Percentiles rank a stretch among this genome's conserved stretches.
These are phyloP conservation scores for Dactylis glomerata DNA, from an alignment of 176 grass and related monocot species.

Conservation along the genomic window DNA sequence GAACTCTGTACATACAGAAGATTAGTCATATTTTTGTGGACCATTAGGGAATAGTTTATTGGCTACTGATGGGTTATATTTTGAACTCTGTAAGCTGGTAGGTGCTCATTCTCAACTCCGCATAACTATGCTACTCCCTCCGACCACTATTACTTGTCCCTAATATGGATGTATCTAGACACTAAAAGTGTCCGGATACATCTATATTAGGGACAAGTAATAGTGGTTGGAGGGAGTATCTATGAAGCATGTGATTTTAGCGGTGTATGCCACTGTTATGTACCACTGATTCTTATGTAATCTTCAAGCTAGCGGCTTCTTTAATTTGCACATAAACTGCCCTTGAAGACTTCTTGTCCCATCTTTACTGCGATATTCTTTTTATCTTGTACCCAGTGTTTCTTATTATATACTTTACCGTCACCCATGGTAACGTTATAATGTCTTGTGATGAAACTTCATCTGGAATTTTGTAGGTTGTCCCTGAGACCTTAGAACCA, in stretches of 20 bases:
- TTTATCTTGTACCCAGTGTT: background rate
- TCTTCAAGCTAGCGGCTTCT: background rate
- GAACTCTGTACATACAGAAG: background rate
- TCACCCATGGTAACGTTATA: background rate
- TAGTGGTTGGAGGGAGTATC: no score
- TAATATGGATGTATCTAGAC: no score
- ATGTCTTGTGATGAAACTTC: background rate
- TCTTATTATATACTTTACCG: conserved; percentile 11
- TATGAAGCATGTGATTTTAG: no score
- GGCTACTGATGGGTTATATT: no score
- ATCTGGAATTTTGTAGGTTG: conserved; percentile 59
- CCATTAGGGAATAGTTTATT: background rate
- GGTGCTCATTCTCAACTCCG: no score
- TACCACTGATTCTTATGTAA: background rate
- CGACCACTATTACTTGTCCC: no score
- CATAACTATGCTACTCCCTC: no score
- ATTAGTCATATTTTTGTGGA: background rate
- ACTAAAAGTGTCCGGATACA: no score
- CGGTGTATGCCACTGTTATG: no score
- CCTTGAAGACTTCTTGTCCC: background rate
- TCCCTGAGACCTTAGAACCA: conserved; percentile 98
- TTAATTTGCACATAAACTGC: background rate
- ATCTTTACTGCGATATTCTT: background rate
- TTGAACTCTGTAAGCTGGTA: no score
- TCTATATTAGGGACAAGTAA: no score